Percentiles rank a stretch among this genome's conserved stretches.
These are phyloP conservation scores for Macrolepiota fuliginosa DNA, from an alignment of 768 basidiomycete species.

Conservation along the genomic window DNA sequence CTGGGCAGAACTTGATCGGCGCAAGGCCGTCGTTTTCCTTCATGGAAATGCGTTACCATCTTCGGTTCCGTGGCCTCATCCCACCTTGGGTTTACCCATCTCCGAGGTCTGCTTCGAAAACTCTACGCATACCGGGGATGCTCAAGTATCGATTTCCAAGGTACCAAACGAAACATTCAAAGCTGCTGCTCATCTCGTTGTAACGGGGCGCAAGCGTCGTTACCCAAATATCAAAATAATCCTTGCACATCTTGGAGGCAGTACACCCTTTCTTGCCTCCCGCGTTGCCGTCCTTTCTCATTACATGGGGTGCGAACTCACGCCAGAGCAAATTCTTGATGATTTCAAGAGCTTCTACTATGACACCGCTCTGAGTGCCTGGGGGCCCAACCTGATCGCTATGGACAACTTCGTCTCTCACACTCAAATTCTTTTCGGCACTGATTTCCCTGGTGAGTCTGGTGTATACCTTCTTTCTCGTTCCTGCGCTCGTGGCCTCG, in stretches of 20 bases:
- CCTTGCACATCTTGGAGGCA: slow-evolving; percentile 76
- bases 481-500: not conserved
- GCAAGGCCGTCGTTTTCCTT: slow-evolving; percentile 63
- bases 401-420: slow-evolving; percentile 48
- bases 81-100: slow-evolving; percentile 64
- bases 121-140: not conserved
- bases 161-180: slow-evolving; percentile 84
- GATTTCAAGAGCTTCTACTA: slow-evolving; percentile 75
- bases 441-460: slow-evolving; percentile 69
- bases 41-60: slow-evolving; percentile 70
- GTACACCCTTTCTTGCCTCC: slow-evolving; percentile 58
- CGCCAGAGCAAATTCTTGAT: slow-evolving; percentile 59
- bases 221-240: slow-evolving; percentile 61
- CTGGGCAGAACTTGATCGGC: slow-evolving; percentile 66
- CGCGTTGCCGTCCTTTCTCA: slow-evolving; percentile 66
- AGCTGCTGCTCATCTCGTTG: slow-evolving; percentile 75
- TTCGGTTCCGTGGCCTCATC: slow-evolving; percentile 61
- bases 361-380: slow-evolving; percentile 67
- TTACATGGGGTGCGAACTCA: slow-evolving; percentile 69
- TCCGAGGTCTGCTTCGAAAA: slow-evolving; percentile 47
- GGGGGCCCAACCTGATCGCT: slow-evolving; percentile 47
- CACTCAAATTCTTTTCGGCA: slow-evolving; percentile 64
- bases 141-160: slow-evolving; percentile 28
- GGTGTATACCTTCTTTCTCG: slow-evolving; percentile 1
- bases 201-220: slow-evolving; percentile 63